Conservation (phyloP, 2,329 filamentous ascomycete genomes). For the Talaromyces sp. region DNA sequence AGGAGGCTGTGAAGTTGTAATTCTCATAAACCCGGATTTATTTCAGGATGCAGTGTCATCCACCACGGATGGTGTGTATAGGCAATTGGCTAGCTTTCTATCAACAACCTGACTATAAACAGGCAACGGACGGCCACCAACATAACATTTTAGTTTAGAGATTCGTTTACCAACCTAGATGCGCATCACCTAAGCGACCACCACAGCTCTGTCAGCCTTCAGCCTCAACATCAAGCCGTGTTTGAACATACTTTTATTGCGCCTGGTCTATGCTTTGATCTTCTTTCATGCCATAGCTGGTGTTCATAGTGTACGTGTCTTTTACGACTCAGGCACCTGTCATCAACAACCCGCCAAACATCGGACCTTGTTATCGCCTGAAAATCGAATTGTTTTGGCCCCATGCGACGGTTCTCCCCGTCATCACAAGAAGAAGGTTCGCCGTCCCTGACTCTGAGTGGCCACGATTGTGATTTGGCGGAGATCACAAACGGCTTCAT, state of each 20-base stretch:
- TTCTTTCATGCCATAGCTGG: background rate
- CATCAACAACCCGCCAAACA: background rate
- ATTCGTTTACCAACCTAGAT: constrained; percentile 4
- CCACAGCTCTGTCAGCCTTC: constrained; percentile 3
- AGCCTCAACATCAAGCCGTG: background rate
- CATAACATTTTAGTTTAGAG: background rate
- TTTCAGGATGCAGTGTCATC: constrained; percentile 13
- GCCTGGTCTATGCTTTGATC: background rate
- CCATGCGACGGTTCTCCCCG: constrained; percentile 15
- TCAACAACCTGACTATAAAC: constrained; percentile 12
- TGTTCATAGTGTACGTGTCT: background rate
- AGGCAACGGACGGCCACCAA: constrained; percentile 15
- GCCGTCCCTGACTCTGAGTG: constrained; percentile 15
- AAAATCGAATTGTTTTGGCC: constrained; percentile 10
- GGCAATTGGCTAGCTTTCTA: background rate
- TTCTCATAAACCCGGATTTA: constrained; percentile 6
- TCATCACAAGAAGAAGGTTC: constrained; percentile 17
- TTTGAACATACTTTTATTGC: background rate
- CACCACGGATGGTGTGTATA: constrained; percentile 2
- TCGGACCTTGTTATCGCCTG: background rate
- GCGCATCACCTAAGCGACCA: background rate
- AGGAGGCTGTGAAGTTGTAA: constrained; percentile 12
- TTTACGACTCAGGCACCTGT: background rate
- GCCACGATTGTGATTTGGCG: constrained; percentile 20
- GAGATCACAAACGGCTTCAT: constrained; percentile 19